A percentile compares a stretch with the other conserved stretches of the same genome.
These are phyloP conservation scores for Lentinula guzmanii DNA, from an alignment of 768 basidiomycete species.

Conservation along the genomic window DNA sequence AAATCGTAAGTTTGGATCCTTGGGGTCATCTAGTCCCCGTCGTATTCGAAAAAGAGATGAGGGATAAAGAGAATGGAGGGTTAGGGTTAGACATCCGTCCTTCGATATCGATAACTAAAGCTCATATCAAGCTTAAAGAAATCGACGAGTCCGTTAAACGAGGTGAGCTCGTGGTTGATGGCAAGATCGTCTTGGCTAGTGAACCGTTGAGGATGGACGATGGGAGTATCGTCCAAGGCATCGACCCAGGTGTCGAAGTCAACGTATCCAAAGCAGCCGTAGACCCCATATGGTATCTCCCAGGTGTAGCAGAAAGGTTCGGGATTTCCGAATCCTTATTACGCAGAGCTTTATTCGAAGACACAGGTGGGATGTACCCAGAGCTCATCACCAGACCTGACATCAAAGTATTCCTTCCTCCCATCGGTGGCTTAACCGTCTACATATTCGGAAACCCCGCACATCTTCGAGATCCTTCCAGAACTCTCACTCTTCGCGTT, in stretches of 20 bases:
- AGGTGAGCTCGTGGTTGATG: slow-evolving; percentile 74
- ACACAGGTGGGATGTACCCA: slow-evolving; percentile 94
- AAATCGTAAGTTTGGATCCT: slow-evolving; percentile 92
- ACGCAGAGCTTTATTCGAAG: slow-evolving; percentile 91
- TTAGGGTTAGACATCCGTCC: slow-evolving; percentile 81
- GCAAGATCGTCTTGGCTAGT: slow-evolving; percentile 73
- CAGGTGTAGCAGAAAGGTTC: slow-evolving; percentile 91
- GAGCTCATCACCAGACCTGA: slow-evolving; percentile 94
- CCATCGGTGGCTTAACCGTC: slow-evolving; percentile 86
- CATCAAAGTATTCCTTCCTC: slow-evolving; percentile 93
- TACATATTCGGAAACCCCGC: slow-evolving; percentile 91
- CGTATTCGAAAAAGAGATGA: slow-evolving; percentile 57
- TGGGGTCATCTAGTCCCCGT: slow-evolving; percentile 85
- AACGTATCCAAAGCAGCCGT: slow-evolving; percentile 89
- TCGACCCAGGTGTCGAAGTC: slow-evolving; percentile 79
- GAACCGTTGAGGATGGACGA: slow-evolving; percentile 58
- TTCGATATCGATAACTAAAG: slow-evolving; percentile 88
- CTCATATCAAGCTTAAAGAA: slow-evolving; percentile 93
- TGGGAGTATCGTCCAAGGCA: slow-evolving; percentile 46
- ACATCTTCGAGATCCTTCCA: slow-evolving; percentile 65
- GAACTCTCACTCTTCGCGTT: slow-evolving; percentile 81
- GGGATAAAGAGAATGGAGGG: slow-evolving; percentile 22
- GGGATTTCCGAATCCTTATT: slow-evolving; percentile 83
- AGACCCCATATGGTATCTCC: slow-evolving; percentile 95
- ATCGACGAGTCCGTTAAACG: slow-evolving; percentile 74